phyloP scores from a whole-genome alignment of 1,139 yeast genomes.

The Hemisphaericaspora subhashii region DNA sequence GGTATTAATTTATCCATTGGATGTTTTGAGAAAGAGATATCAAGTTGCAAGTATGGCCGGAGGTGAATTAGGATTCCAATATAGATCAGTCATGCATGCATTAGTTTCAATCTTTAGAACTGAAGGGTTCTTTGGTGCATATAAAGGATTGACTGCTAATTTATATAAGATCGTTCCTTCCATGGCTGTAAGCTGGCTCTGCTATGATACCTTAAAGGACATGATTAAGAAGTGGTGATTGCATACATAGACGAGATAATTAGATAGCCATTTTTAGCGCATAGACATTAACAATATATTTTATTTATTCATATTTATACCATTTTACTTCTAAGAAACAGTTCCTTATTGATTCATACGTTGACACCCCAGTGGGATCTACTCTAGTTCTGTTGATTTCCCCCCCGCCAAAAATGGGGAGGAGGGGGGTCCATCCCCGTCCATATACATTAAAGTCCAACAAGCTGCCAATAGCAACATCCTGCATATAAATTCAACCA shows the following conservation, averaged over 20 bases:
- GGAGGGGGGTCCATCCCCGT: too few relatives aligned
- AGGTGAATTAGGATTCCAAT: slow-evolving; percentile 79
- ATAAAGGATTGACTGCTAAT: slow-evolving; percentile 86
- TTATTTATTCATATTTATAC: too few relatives aligned
- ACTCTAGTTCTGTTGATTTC: too few relatives aligned
- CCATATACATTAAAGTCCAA: too few relatives aligned
- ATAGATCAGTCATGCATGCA: slow-evolving; percentile 72
- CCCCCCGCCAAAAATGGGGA: too few relatives aligned
- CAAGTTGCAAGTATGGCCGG: slow-evolving; percentile 86
- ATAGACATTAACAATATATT: too few relatives aligned
- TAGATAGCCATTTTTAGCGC: slow-evolving; percentile 14
- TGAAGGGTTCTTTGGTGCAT: slow-evolving; percentile 82
- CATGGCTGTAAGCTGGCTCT: slow-evolving; percentile 93
- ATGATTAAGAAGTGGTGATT: slow-evolving; percentile 33
- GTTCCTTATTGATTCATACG: too few relatives aligned
- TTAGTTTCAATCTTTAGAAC: slow-evolving; percentile 60
- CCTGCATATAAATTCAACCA: slow-evolving; percentile 7
- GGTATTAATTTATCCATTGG: slow-evolving; percentile 85
- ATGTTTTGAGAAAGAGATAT: slow-evolving; percentile 80
- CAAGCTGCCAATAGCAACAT: slow-evolving; percentile 13
- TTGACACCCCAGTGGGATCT: too few relatives aligned
- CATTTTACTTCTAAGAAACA: too few relatives aligned
- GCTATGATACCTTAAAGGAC: slow-evolving; percentile 68
- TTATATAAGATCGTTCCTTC: slow-evolving; percentile 89
- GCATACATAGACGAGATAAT: background rate